Base-by-base conservation (phyloP, 352 stramenopile species). In the Pythium aristosporum region DNA sequence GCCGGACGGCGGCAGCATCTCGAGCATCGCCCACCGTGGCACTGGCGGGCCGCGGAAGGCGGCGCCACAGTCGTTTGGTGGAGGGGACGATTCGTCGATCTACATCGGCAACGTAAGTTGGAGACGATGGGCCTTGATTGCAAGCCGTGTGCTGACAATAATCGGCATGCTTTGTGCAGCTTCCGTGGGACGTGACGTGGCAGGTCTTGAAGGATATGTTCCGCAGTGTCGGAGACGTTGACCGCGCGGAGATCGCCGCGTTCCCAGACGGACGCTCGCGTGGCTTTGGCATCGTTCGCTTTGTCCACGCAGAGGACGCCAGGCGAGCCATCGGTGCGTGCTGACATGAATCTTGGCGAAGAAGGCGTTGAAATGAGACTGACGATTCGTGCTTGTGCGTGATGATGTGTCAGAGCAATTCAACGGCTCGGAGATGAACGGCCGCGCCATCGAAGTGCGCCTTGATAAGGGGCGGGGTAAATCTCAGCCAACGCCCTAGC, bases 61-160 rank as follows among this genome's bases (percentile, higher is more conserved):
- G 2, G 34, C 34, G 34, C 0, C 48, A 30, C 58, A 23, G 20
- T 37, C 41, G 49, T 46, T 30, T 47, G 30, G 23, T 10, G 16
- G 23, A n/a, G 16, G 7, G 9, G 52, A 61, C 80, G 30, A 63
- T 69, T 13, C 76, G 68, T 34, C 83, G 81, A 74, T 94, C 41
- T 92, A 88, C 68, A 79, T 94, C 15, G 82, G 82, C 50, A 92
- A 92, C 61, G 85, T 94, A 67, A 64, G 81, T 73, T 32, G 18
- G 34, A 5, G 12, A 46, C 15, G 13, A 46, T 20, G 13, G 39
- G 39, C 11, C 11, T 46, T 46, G 13, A 46, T 39, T 13, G 34
- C 34, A 39, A 15, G 8, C 34, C 37, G 15, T 12, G 39, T 46
- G 5, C 9, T 21, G 39, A 46, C 18, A 9, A 46, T 46, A 15